A percentile compares a stretch with the other conserved stretches of the same genome.
phyloP scores from a whole-genome alignment of 2,329 filamentous ascomycete species.

The Aciculosporium take region DNA sequence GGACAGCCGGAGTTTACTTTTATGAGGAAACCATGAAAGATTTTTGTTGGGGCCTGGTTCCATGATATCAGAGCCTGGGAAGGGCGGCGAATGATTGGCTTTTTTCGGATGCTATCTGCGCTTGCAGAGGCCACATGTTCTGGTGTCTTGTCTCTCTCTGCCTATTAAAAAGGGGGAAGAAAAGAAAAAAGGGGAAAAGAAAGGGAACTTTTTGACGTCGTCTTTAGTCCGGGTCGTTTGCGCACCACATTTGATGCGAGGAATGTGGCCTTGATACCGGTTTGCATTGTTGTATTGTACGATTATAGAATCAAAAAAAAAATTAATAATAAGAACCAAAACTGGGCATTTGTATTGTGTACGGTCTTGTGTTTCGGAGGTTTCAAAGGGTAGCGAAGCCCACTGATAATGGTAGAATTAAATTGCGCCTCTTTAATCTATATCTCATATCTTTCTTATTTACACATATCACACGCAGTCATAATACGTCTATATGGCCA shows the following conservation, averaged over 20 bases:
- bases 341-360: neutral
- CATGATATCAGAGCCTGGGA: neutral
- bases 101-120: neutral
- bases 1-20: neutral
- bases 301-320: slow-evolving; percentile 7
- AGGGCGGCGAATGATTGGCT: neutral
- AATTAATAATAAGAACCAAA: neutral
- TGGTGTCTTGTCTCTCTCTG: neutral
- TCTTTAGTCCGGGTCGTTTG: too few species aligned
- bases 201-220: too few species aligned
- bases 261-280: slow-evolving; percentile 8
- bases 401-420: neutral
- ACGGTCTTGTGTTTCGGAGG: neutral
- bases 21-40: slow-evolving; percentile 1
- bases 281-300: slow-evolving; percentile 10
- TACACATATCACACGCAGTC: neutral
- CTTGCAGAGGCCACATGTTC: neutral
- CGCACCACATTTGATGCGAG: slow-evolving; percentile 8
- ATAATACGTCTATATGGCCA: slow-evolving; percentile 5
- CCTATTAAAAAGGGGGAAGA: too few species aligned
- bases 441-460: neutral
- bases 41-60: neutral
- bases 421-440: neutral
- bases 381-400: neutral
- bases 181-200: too few species aligned